A percentile compares a stretch with the other conserved stretches of the same genome.
These are phyloP conservation scores for Agaricus blazei DNA, from an alignment of 768 basidiomycete species.

Conservation along the genomic window DNA sequence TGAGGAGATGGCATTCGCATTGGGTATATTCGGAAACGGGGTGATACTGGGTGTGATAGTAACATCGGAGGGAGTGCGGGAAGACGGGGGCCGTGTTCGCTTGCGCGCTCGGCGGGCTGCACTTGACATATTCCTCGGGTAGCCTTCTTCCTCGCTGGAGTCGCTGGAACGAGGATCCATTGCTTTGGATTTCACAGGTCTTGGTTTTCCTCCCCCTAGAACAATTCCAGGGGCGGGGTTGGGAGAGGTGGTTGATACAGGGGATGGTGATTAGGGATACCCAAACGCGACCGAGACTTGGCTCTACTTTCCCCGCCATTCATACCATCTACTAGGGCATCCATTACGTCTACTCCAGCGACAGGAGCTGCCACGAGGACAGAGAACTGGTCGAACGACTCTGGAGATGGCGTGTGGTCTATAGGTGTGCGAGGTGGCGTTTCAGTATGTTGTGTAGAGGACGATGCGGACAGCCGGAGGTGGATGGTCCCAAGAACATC, in stretches of 20 bases:
- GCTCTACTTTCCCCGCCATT: constrained; percentile 57
- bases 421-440: constrained; percentile 70
- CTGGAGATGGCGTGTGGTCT: constrained; percentile 35
- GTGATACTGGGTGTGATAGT: constrained; percentile 10
- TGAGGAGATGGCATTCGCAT: constrained; percentile 14
- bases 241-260: constrained; percentile 82
- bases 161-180: constrained; percentile 29
- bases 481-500: constrained; percentile 39
- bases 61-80: constrained; percentile 21
- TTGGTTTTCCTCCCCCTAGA: constrained; percentile 48
- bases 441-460: constrained; percentile 64
- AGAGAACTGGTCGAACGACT: constrained; percentile 48
- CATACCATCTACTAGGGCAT: constrained; percentile 87
- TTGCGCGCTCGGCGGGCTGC: constrained; percentile 29
- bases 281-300: constrained; percentile 48
- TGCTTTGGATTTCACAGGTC: constrained; percentile 25
- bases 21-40: constrained; percentile 7
- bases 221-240: constrained; percentile 77
- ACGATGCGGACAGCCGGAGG: constrained; percentile 58
- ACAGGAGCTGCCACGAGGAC: constrained; percentile 74
- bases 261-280: constrained; percentile 61
- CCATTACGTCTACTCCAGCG: constrained; percentile 81
- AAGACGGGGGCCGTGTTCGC: constrained; percentile 23
- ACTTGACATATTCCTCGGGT: constrained; percentile 20
- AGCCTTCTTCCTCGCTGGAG: constrained; percentile 56